phyloP scores from a whole-genome alignment of 2,329 filamentous ascomycete genomes.

The Hymenoscyphus infarciens region DNA sequence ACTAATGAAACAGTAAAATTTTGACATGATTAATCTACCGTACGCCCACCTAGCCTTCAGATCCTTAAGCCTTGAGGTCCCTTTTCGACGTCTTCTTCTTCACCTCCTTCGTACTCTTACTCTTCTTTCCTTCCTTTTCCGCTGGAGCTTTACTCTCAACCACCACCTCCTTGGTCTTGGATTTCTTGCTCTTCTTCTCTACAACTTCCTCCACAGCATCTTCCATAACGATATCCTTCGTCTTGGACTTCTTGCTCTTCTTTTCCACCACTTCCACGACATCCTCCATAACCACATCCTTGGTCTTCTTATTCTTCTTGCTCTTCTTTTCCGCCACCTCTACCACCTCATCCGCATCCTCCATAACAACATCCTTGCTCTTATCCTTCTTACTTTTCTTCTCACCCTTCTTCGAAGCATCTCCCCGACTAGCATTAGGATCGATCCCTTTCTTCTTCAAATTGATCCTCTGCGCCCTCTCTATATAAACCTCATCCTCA shows the following conservation, averaged over 20 bases:
- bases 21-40: no score
- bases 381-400: constrained; percentile 11
- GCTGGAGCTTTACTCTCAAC: background rate
- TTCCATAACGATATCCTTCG: background rate
- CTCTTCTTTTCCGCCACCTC: background rate
- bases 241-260: background rate
- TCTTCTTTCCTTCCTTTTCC: background rate
- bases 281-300: background rate
- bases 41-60: background rate
- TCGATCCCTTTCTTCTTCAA: constrained; percentile 73
- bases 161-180: background rate
- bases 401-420: constrained; percentile 21
- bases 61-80: background rate
- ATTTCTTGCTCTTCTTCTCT: background rate
- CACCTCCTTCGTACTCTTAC: background rate
- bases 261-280: background rate
- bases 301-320: background rate
- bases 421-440: constrained; percentile 53
- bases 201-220: background rate
- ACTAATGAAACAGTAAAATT: no score
- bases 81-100: background rate
- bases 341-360: background rate
- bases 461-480: constrained; percentile 68
- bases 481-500: constrained; percentile 67
- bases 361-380: constrained; percentile 2